Conservation (phyloP, 306 rosid genomes). For the Quercus robur region DNA sequence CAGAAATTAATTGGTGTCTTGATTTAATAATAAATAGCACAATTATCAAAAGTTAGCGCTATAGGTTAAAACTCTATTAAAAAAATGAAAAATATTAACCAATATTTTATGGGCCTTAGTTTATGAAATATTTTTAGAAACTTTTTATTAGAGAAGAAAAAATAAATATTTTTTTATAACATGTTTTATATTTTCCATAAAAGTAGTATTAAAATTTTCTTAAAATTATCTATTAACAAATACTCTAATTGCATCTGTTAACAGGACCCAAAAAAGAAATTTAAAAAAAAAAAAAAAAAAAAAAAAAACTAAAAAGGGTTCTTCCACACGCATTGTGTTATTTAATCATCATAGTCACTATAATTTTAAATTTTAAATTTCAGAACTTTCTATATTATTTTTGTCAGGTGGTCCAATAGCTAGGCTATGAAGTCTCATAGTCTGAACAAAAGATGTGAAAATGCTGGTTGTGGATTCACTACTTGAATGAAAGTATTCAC, state of each 20-base stretch:
- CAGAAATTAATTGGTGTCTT: too few relatives aligned
- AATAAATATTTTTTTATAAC: too few relatives aligned
- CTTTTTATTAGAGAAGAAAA: too few relatives aligned
- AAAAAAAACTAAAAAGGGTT: slow-evolving; percentile 14
- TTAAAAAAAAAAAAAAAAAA: not conserved
- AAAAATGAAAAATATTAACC: too few relatives aligned
- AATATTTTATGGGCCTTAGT: too few relatives aligned
- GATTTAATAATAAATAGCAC: rapidly evolving
- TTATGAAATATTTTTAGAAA: too few relatives aligned
- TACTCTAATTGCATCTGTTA: rapidly evolving
- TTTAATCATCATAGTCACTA: slow-evolving; percentile 68
- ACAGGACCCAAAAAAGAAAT: not conserved
- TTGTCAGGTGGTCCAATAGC: not conserved
- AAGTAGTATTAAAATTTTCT: too few relatives aligned
- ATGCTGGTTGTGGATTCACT: slow-evolving; percentile 39
- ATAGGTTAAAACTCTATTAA: too few relatives aligned
- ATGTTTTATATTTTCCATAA: too few relatives aligned
- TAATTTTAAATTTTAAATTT: not conserved
- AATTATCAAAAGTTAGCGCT: rapidly evolving
- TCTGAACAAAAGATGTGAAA: slow-evolving; percentile 15
- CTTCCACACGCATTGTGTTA: slow-evolving; percentile 61
- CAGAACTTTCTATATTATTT: not conserved
- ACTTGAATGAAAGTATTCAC: too few relatives aligned
- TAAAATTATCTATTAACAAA: too few relatives aligned
- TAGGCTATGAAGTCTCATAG: too few relatives aligned